phyloP scores from a whole-genome alignment of 106 monocot genomes.

The Cymbidium sinense region DNA sequence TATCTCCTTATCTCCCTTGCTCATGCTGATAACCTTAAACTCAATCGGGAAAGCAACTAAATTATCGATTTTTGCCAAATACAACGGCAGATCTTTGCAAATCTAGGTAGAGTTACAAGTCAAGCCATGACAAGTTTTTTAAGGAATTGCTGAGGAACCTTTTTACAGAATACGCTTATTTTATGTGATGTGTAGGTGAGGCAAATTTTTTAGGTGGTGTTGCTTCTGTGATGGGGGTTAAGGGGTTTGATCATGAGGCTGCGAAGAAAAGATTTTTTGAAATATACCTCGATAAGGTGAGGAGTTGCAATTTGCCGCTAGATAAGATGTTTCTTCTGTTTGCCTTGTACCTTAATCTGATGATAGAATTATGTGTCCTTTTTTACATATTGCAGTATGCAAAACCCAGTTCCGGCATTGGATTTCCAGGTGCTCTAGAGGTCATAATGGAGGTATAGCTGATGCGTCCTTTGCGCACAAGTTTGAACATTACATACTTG shows the following conservation, averaged over 20 bases:
- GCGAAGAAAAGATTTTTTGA: slow-evolving; percentile 89
- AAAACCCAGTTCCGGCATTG: slow-evolving; percentile 82
- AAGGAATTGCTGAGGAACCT: not conserved
- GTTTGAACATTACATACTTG: not conserved
- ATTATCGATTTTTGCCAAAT: not conserved
- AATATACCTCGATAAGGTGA: slow-evolving; percentile 89
- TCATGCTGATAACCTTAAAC: no score
- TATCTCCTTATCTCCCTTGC: no score
- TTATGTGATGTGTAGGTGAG: slow-evolving; percentile 43
- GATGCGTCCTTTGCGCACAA: not conserved
- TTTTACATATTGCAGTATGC: slow-evolving; percentile 64
- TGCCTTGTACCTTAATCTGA: not conserved
- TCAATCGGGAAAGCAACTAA: no score
- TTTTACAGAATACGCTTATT: not conserved
- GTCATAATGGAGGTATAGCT: slow-evolving; percentile 64
- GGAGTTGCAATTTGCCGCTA: not conserved
- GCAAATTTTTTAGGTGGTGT: slow-evolving; percentile 96
- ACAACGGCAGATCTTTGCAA: not conserved
- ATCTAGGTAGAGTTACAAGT: not conserved
- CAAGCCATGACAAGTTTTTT: no score
- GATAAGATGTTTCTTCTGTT: not conserved
- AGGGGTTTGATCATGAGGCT: slow-evolving; percentile 51
- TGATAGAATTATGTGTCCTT: not conserved
- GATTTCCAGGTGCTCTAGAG: slow-evolving; percentile 94
- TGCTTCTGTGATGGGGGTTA: slow-evolving; percentile 63